phyloP scores from a whole-genome alignment of 176 grass and related monocot genomes.

The Rhynchospora tenuis region DNA sequence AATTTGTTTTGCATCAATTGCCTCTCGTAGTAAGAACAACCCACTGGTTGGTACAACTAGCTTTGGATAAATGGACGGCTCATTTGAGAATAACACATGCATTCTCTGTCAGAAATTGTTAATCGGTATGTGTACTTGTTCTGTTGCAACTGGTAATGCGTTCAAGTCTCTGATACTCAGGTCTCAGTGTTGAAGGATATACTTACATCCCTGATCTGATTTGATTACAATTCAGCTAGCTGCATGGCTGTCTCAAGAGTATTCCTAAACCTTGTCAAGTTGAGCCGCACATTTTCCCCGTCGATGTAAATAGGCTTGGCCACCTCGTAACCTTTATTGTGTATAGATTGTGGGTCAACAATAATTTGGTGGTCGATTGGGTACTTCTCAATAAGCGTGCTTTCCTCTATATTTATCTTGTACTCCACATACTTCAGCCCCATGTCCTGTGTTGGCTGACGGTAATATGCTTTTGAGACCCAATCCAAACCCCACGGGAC shows the following conservation, averaged over 20 bases:
- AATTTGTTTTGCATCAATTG: not conserved
- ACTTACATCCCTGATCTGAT: not conserved
- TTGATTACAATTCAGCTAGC: conserved; percentile 13
- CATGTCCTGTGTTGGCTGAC: conserved; percentile 45
- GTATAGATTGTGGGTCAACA: conserved; percentile 47
- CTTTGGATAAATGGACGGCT: not conserved
- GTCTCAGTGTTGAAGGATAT: not conserved
- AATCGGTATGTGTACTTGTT: not conserved
- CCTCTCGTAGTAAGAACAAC: too few species aligned
- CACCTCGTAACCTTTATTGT: conserved; percentile 41
- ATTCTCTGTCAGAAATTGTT: not conserved
- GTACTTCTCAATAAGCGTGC: conserved; percentile 55
- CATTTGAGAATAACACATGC: not conserved
- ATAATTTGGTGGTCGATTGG: conserved; percentile 48
- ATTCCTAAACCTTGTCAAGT: conserved; percentile 52
- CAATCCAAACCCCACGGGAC: conserved; percentile 58
- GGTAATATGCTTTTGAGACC: conserved; percentile 38
- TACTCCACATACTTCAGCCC: conserved; percentile 49
- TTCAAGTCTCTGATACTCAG: not conserved
- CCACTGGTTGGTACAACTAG: not conserved
- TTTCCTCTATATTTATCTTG: conserved; percentile 46
- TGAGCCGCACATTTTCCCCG: conserved; percentile 59
- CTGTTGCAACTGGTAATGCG: not conserved
- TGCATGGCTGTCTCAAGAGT: conserved; percentile 44
- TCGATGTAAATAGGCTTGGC: conserved; percentile 49